Evolutionary conservation across 2,329 filamentous ascomycete genomes (phyloP).

Genomic region (Alternaria sp.): DNA sequence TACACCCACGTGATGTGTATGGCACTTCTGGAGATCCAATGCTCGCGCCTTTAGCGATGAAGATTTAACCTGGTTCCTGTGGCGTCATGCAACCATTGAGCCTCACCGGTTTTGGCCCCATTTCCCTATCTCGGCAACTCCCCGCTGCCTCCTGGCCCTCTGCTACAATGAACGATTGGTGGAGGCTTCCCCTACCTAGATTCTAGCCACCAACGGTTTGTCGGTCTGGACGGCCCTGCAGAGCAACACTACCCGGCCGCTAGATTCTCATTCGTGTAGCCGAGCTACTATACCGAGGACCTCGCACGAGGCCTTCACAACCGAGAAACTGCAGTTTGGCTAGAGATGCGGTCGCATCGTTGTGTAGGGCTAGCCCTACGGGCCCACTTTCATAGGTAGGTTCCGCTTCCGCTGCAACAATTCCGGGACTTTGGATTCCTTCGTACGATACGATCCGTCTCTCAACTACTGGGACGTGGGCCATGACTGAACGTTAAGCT

Average conservation of each 20-base stretch:
- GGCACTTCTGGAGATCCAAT: not conserved
- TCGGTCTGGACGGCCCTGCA: not conserved
- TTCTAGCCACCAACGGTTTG: not conserved
- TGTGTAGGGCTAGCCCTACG: slow-evolving; percentile 22
- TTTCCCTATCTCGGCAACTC: slow-evolving; percentile 27
- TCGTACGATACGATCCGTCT: not conserved
- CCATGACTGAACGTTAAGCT: slow-evolving; percentile 3
- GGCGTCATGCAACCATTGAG: slow-evolving; percentile 18
- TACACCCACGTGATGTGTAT: not conserved
- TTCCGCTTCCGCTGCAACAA: not conserved
- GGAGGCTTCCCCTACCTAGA: not conserved
- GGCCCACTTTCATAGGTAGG: not conserved
- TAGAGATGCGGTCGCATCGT: not conserved
- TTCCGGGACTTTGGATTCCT: not conserved
- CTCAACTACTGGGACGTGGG: slow-evolving; percentile 4
- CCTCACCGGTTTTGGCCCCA: slow-evolving; percentile 36
- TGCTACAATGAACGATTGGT: slow-evolving; percentile 8
- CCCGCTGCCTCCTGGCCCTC: slow-evolving; percentile 7
- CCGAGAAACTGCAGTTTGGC: not conserved
- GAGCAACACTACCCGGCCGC: slow-evolving; percentile 6
- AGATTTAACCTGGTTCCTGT: slow-evolving; percentile 5
- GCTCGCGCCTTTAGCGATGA: not conserved
- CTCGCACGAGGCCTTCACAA: slow-evolving; percentile 7
- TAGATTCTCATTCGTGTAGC: slow-evolving; percentile 13
- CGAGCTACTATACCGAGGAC: slow-evolving; percentile 6